phyloP scores from a whole-genome alignment of 345 rosid genomes.

The Rubroshorea leprosula region DNA sequence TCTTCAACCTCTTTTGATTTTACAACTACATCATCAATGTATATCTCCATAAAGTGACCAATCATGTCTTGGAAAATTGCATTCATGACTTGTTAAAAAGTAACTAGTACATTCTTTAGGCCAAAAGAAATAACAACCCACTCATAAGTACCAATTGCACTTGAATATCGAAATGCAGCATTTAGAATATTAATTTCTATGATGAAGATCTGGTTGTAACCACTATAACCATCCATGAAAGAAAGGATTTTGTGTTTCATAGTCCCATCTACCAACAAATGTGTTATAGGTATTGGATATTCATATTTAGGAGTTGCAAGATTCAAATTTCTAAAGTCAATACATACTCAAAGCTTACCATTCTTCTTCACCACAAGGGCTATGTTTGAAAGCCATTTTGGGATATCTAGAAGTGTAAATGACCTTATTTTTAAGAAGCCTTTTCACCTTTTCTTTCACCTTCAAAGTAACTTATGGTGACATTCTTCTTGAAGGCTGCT shows the following conservation, averaged over 20 bases:
- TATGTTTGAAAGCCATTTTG: conserved; percentile 9
- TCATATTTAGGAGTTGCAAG: neutral
- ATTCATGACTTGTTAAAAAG: neutral
- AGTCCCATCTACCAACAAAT: neutral
- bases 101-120: neutral
- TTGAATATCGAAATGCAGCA: neutral
- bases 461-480: too few relatives aligned
- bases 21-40: too few relatives aligned
- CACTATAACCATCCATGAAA: neutral
- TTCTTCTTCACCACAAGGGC: conserved; percentile 1
- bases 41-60: too few relatives aligned
- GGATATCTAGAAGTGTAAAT: too few relatives aligned
- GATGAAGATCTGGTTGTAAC: neutral
- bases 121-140: conserved; percentile 8
- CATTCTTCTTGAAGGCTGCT: neutral
- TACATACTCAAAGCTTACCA: neutral
- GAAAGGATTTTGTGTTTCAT: neutral
- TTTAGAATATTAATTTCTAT: neutral
- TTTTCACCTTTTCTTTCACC: neutral
- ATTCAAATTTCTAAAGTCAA: conserved; percentile 2
- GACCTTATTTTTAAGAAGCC: neutral
- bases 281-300: neutral
- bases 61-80: too few relatives aligned
- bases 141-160: neutral
- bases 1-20: too few relatives aligned